These are phyloP conservation scores for Ophiosphaerella herpotricha DNA, from an alignment of 2,329 filamentous ascomycete genomes.

Conservation along the genomic window DNA sequence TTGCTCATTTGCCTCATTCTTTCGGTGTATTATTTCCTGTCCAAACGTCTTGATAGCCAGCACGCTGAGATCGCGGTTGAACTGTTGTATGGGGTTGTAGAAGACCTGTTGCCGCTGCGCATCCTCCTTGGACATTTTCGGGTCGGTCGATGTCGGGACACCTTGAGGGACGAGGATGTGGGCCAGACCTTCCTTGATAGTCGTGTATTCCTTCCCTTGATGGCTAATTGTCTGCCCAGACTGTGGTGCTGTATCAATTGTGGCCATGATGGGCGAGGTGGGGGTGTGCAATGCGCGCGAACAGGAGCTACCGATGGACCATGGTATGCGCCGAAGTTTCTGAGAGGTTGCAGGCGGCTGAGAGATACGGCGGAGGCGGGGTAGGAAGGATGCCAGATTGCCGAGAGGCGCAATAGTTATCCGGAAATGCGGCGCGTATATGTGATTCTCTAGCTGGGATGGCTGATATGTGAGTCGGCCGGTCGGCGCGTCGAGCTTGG, in stretches of 20 bases:
- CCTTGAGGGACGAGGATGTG: slow-evolving; percentile 66
- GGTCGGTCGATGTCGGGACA: slow-evolving; percentile 54
- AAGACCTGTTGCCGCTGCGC: slow-evolving; percentile 77
- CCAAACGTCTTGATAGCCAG: slow-evolving; percentile 90
- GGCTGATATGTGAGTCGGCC: not conserved
- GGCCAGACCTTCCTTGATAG: slow-evolving; percentile 69
- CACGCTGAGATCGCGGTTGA: slow-evolving; percentile 94
- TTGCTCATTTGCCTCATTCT: slow-evolving; percentile 52
- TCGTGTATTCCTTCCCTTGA: slow-evolving; percentile 60
- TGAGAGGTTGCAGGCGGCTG: slow-evolving; percentile 19
- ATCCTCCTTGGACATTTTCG: slow-evolving; percentile 55
- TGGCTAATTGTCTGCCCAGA: slow-evolving; percentile 47
- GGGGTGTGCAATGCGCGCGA: slow-evolving; percentile 21
- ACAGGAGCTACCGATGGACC: slow-evolving; percentile 31
- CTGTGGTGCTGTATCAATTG: slow-evolving; percentile 34
- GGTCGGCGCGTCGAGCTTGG: slow-evolving; percentile 11
- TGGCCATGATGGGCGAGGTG: slow-evolving; percentile 22
- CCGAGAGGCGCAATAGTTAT: not conserved
- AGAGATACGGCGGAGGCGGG: slow-evolving; percentile 23
- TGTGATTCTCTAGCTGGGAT: not conserved
- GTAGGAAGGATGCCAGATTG: slow-evolving; percentile 26
- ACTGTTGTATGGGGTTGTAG: slow-evolving; percentile 99
- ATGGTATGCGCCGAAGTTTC: slow-evolving; percentile 20
- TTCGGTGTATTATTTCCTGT: slow-evolving; percentile 63
- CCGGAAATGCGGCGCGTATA: not conserved